These are phyloP conservation scores for Scleroderma bovista DNA, from an alignment of 768 basidiomycete species.

Conservation along the genomic window DNA sequence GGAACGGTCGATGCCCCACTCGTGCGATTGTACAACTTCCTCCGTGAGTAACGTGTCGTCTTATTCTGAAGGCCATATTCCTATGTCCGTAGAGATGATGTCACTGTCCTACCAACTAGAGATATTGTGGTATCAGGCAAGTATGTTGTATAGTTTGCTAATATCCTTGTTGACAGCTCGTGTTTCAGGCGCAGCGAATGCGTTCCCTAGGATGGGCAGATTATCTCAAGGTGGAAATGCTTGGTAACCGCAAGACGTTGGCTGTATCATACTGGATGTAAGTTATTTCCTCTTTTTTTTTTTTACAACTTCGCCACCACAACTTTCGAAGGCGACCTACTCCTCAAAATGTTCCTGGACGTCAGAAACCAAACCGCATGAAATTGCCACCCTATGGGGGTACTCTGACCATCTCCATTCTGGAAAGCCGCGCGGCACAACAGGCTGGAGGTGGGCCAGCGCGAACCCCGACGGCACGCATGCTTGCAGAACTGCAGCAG, in stretches of 20 bases:
- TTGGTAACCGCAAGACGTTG: conserved; percentile 60
- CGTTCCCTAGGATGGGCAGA: conserved; percentile 84
- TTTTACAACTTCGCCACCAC: neutral
- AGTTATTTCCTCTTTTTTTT: conserved; percentile 14
- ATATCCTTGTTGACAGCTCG: neutral
- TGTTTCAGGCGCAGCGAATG: conserved; percentile 59
- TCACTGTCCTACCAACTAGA: conserved; percentile 90
- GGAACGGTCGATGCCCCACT: conserved; percentile 77
- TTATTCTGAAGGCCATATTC: neutral
- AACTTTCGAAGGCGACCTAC: conserved; percentile 34
- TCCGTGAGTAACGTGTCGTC: conserved; percentile 53
- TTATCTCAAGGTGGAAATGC: conserved; percentile 66
- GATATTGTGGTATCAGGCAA: conserved; percentile 75
- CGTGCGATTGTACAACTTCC: conserved; percentile 79
- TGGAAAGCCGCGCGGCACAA: conserved; percentile 40
- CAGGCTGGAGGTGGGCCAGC: conserved; percentile 40
- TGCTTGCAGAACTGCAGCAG: conserved; percentile 59
- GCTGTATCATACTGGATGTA: conserved; percentile 87
- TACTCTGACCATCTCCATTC: conserved; percentile 65
- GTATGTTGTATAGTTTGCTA: conserved; percentile 1
- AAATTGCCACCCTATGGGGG: conserved; percentile 64
- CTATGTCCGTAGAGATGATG: conserved; percentile 64
- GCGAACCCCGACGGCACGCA: conserved; percentile 49
- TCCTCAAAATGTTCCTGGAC: conserved; percentile 23
- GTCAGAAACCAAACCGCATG: conserved; percentile 23